Conservation (phyloP, 805 yeast species). For the Yamadazyma scolyti region DNA sequence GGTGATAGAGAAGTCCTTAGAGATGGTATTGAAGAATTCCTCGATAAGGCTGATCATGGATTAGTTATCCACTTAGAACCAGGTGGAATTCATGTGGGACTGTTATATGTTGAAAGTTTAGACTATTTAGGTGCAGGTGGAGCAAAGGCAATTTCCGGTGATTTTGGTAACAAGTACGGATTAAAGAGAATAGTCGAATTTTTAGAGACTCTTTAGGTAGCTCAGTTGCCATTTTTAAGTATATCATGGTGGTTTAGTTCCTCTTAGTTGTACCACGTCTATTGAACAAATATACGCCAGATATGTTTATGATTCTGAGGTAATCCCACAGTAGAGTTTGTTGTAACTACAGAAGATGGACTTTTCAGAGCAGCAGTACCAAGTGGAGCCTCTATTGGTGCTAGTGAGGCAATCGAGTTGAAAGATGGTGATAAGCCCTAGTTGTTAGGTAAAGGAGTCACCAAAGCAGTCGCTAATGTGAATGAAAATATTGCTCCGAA, state of each 20-base stretch:
- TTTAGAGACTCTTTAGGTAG: too few species aligned
- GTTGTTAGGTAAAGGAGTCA: constrained; percentile 21
- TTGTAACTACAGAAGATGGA: constrained; percentile 15
- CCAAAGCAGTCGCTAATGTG: constrained; percentile 17
- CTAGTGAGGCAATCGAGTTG: constrained; percentile 18
- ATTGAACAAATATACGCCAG: constrained; percentile 14
- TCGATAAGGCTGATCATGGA: constrained; percentile 16
- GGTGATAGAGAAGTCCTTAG: constrained; percentile 34
- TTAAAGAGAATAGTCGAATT: constrained; percentile 7
- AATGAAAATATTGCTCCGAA: constrained; percentile 17
- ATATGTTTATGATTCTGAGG: constrained; percentile 21
- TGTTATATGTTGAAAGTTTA: constrained; percentile 31
- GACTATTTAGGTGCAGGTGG: constrained; percentile 24
- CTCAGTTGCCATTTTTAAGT: too few species aligned
- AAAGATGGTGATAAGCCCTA: constrained; percentile 19
- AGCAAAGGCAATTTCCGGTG: constrained; percentile 20
- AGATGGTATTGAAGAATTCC: constrained; percentile 24
- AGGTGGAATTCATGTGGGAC: constrained; percentile 34
- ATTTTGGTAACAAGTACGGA: constrained; percentile 17
- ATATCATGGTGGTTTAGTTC: too few species aligned
- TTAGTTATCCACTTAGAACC: constrained; percentile 20
- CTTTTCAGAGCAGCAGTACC: constrained; percentile 19
- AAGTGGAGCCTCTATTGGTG: constrained; percentile 21
- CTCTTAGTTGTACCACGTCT: too few species aligned
- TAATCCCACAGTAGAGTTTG: constrained; percentile 22